A percentile compares a stretch with the other conserved stretches of the same genome.
These are phyloP conservation scores for Dillenia turbinata DNA, from an alignment of 164 flowering plant species.

Conservation along the genomic window DNA sequence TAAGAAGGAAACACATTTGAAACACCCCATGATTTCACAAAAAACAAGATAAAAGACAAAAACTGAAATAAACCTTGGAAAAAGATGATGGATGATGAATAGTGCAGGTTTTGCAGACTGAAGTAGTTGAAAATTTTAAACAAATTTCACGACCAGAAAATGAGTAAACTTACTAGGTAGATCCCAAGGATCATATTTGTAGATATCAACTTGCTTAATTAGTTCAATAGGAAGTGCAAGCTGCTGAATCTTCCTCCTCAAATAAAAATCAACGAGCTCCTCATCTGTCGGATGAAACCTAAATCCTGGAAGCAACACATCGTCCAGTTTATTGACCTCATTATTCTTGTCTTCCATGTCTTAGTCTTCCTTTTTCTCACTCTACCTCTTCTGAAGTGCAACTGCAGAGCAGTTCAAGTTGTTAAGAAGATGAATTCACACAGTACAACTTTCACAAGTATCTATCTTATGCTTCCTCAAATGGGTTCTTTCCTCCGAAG, in stretches of 20 bases:
- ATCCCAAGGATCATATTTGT: slow-evolving; percentile 70
- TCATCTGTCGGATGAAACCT: slow-evolving; percentile 68
- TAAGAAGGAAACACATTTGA: too few species aligned
- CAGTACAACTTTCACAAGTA: not conserved
- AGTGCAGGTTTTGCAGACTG: too few species aligned
- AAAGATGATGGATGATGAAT: too few species aligned
- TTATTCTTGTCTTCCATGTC: slow-evolving; percentile 24
- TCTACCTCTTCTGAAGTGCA: not conserved
- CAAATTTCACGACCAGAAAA: not conserved
- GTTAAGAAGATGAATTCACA: not conserved
- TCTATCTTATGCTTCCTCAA: slow-evolving; percentile 12
- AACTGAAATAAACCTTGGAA: too few species aligned
- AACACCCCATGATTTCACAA: too few species aligned
- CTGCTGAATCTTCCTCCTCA: slow-evolving; percentile 47
- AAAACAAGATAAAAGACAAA: too few species aligned
- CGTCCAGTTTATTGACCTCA: slow-evolving; percentile 37
- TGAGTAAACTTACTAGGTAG: slow-evolving; percentile 55
- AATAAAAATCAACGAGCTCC: slow-evolving; percentile 63
- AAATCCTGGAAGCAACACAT: slow-evolving; percentile 55
- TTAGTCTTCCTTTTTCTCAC: not conserved
- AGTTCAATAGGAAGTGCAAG: slow-evolving; percentile 44
- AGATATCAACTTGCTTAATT: slow-evolving; percentile 59
- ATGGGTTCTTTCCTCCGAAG: slow-evolving; percentile 20
- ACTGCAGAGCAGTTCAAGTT: too few species aligned
- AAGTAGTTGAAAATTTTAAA: not conserved